A percentile compares a stretch with the other conserved stretches of the same genome.
phyloP scores from a whole-genome alignment of 2,329 filamentous ascomycete species.

The Neoascochyta sp. region DNA sequence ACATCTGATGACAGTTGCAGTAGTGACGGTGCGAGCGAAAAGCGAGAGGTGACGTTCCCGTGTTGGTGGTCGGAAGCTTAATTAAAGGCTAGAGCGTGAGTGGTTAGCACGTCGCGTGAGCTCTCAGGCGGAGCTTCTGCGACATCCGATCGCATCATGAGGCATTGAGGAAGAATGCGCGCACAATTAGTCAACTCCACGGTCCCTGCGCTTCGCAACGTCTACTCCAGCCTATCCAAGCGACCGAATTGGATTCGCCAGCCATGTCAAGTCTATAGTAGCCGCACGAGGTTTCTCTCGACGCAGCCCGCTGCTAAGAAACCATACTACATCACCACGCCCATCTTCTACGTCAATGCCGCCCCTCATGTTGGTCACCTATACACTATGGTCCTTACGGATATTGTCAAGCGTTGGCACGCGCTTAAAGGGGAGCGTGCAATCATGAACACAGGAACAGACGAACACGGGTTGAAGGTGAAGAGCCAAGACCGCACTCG shows the following conservation, averaged over 20 bases:
- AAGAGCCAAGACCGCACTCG: too few relatives aligned
- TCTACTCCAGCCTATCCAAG: slow-evolving; percentile 11
- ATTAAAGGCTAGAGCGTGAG: too few relatives aligned
- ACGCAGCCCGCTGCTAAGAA: slow-evolving; percentile 49
- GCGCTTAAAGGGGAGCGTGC: slow-evolving; percentile 67
- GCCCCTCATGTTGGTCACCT: slow-evolving; percentile 93
- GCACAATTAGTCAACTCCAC: slow-evolving; percentile 19
- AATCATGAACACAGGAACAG: slow-evolving; percentile 82
- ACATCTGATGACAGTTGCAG: too few relatives aligned
- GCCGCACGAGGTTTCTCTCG: slow-evolving; percentile 14
- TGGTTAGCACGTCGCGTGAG: too few relatives aligned
- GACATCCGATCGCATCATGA: slow-evolving; percentile 11
- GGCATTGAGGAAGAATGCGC: slow-evolving; percentile 28
- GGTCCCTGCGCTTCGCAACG: slow-evolving; percentile 15
- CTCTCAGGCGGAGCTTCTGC: too few relatives aligned
- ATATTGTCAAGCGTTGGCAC: slow-evolving; percentile 91
- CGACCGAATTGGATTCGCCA: slow-evolving; percentile 22
- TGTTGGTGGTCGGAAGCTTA: too few relatives aligned
- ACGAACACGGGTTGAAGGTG: slow-evolving; percentile 94
- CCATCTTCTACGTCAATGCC: slow-evolving; percentile 99
- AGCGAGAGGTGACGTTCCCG: too few relatives aligned
- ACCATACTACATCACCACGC: slow-evolving; percentile 92
- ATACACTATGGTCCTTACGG: slow-evolving; percentile 86
- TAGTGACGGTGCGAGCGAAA: too few relatives aligned
- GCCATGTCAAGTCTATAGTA: slow-evolving; percentile 18